A percentile compares a stretch with the other conserved stretches of the same genome.
Conservation (phyloP, 176 grass and related monocot species). For the Calamus simplicifolius region DNA sequence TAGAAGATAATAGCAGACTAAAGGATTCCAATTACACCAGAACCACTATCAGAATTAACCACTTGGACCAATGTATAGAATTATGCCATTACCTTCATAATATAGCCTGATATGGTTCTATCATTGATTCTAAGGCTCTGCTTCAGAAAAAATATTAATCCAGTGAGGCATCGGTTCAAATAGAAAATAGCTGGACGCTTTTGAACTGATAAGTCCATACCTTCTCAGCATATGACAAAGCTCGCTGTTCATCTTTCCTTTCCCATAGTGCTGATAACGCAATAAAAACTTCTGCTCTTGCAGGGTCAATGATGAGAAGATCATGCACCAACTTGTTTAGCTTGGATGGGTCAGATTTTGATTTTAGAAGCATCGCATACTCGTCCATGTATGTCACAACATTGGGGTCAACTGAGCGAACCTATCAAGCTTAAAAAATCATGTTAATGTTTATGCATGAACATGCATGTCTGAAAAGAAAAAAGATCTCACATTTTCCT, state of each 20-base stretch:
- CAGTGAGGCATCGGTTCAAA: constrained; percentile 21
- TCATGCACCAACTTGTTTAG: constrained; percentile 96
- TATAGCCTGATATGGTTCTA: constrained; percentile 90
- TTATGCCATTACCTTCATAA: constrained; percentile 85
- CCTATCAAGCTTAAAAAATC: constrained; percentile 22
- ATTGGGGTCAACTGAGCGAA: constrained; percentile 69
- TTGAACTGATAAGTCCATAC: constrained; percentile 20
- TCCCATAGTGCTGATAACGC: constrained; percentile 91
- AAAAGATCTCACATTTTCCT: background rate
- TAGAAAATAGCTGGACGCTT: constrained; percentile 7
- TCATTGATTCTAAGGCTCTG: constrained; percentile 90
- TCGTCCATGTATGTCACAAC: constrained; percentile 95
- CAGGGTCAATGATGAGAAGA: constrained; percentile 79
- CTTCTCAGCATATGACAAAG: constrained; percentile 89
- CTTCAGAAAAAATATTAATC: constrained; percentile 20
- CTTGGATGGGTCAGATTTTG: constrained; percentile 67
- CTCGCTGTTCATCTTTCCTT: constrained; percentile 77
- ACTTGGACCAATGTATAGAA: background rate
- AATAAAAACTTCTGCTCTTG: constrained; percentile 86
- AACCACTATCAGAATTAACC: too few species aligned
- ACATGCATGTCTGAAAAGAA: too few species aligned
- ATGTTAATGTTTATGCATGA: too few species aligned
- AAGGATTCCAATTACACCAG: too few species aligned
- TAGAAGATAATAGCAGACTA: too few species aligned
- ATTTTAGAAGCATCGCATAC: constrained; percentile 89